Evolutionary conservation across 352 stramenopile genomes (phyloP), one percentile per base, ranked within the genome.

Genomic region (Phytopythium kandeliae): DNA sequence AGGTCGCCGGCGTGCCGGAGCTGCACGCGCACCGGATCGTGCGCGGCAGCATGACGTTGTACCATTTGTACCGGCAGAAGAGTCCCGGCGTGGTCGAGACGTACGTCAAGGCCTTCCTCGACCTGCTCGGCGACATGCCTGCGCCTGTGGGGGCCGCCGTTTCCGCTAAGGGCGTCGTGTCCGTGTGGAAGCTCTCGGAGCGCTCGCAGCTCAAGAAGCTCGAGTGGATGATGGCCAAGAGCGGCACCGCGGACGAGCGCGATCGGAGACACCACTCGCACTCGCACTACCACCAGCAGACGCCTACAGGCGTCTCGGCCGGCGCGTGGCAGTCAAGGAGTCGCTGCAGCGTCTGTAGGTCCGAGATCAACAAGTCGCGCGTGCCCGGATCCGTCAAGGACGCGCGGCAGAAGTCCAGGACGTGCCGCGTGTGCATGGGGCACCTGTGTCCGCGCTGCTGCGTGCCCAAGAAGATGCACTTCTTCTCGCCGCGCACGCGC

Each of bases 11-110:
- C 0, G 63, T 58, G 2, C 58, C 57, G 0, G 61, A 74, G 26
- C 56, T 74, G 15, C 67, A 77, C 19, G 30, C 65, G 21, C 42
- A 69, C 57, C 73, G 65, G 62, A 54, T 79, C 51, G 65, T 78
- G 36, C 69, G 74, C 17, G 71, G 69, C 30, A 69, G 80, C 48
- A 72, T 86, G 40, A 76, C 69, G 3, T 45, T 83, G 3, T 81
- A 55, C 42, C 63, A 67, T 43, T 51, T 86, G n/a, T 86, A 74
- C 52, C 67, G 65, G 0, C 74, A 86, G 35, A 57, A 63, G 58
- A 55, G 47, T 38, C 33, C 65, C 13, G 50, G 54, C 28, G 56
- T 72, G n/a, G 58, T 83, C 11, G 61, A 73, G 42, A 71, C 58
- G 26, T 71, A 67, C 41, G 58, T 69, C 12, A 74, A 69, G 52